Evolutionary conservation across 495 filamentous ascomycete genomes (phyloP).

Genomic region (Rusavskia elegans): DNA sequence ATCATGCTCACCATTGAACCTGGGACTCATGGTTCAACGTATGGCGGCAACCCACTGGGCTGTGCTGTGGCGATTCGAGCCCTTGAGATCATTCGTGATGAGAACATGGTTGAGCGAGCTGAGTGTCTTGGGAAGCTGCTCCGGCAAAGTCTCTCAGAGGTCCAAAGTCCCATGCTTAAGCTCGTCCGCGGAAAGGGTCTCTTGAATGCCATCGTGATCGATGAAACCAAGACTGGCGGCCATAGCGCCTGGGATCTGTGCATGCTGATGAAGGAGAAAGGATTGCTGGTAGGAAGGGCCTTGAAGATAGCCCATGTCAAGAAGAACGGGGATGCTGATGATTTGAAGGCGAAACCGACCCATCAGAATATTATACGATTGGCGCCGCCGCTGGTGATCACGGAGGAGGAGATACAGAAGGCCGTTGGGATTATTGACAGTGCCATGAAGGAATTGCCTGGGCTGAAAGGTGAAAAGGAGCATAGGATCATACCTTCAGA

Average conservation of each 20-base stretch:
- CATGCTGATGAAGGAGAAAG: constrained; percentile 89
- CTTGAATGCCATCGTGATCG: constrained; percentile 92
- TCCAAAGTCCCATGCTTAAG: constrained; percentile 68
- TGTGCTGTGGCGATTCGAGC: constrained; percentile 93
- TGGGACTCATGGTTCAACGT: constrained; percentile 92
- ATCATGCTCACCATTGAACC: constrained; percentile 97
- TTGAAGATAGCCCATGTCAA: constrained; percentile 26
- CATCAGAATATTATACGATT: constrained; percentile 84
- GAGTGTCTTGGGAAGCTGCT: constrained; percentile 72
- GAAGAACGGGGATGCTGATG: constrained; percentile 18
- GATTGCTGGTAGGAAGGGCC: constrained; percentile 58
- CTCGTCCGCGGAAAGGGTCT: constrained; percentile 82
- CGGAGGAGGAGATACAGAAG: constrained; percentile 34
- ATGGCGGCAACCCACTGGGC: constrained; percentile 93
- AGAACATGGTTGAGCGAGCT: constrained; percentile 69
- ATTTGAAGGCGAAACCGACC: constrained; percentile 79
- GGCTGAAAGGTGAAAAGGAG: constrained; percentile 28
- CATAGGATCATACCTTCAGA: constrained; percentile 29
- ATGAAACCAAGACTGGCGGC: constrained; percentile 71
- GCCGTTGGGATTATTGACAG: constrained; percentile 33
- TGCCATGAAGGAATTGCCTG: constrained; percentile 33
- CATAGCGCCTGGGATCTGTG: constrained; percentile 96
- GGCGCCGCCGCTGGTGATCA: constrained; percentile 41
- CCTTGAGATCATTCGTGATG: constrained; percentile 86
- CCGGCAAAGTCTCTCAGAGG: constrained; percentile 51